A percentile compares a stretch with the other conserved stretches of the same genome.
Conservation (phyloP, 2,329 filamentous ascomycete genomes). For the Hyphodiscus sp. region DNA sequence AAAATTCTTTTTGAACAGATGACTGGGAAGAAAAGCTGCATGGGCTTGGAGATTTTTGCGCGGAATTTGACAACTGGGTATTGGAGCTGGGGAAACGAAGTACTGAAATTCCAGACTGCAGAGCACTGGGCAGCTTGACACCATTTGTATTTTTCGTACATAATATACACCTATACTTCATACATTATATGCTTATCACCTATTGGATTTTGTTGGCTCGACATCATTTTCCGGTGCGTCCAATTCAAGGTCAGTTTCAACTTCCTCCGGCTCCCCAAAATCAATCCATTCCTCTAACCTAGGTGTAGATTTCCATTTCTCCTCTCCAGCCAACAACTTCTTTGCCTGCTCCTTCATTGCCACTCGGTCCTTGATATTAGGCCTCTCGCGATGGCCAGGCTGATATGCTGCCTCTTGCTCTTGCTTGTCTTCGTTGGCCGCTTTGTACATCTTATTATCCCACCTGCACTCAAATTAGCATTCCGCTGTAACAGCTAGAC, state of each 20-base stretch:
- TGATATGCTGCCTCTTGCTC: slow-evolving; percentile 29
- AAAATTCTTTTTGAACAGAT: slow-evolving; percentile 51
- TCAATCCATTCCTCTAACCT: slow-evolving; percentile 24
- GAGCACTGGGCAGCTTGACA: slow-evolving; percentile 34
- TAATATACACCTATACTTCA: slow-evolving; percentile 11
- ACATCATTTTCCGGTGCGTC: too few species aligned
- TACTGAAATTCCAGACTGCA: slow-evolving; percentile 59
- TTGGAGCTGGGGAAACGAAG: slow-evolving; percentile 75
- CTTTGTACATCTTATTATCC: slow-evolving; percentile 55
- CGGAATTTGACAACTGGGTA: slow-evolving; percentile 67
- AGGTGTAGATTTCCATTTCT: slow-evolving; percentile 44
- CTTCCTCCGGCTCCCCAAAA: slow-evolving; percentile 27
- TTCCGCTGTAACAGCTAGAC: neutral
- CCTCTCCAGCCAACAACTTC: slow-evolving; percentile 52
- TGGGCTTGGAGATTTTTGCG: slow-evolving; percentile 70
- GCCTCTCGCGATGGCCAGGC: slow-evolving; percentile 25
- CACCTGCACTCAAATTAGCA: slow-evolving; percentile 36
- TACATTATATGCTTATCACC: slow-evolving; percentile 13
- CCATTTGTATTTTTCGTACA: slow-evolving; percentile 12
- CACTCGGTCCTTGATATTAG: slow-evolving; percentile 32
- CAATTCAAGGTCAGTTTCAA: slow-evolving; percentile 20
- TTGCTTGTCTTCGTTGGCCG: slow-evolving; percentile 42
- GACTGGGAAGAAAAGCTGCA: slow-evolving; percentile 40
- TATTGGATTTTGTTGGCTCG: slow-evolving; percentile 4
- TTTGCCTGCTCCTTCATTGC: slow-evolving; percentile 54